Conservation (phyloP, 2,329 filamentous ascomycete genomes). For the Rhynchosporium secalis region DNA sequence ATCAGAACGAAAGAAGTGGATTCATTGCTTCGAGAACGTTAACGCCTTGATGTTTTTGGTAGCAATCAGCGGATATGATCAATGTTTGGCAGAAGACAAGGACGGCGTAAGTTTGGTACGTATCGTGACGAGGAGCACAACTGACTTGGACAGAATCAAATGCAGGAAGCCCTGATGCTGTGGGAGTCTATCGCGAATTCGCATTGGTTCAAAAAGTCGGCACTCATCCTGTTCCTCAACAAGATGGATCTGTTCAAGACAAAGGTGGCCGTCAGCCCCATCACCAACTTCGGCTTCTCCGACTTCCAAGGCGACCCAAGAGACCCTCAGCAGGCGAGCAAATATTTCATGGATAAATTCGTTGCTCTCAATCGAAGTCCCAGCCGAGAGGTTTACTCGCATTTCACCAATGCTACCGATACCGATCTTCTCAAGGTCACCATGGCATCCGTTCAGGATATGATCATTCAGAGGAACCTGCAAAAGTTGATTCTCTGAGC, state of each 20-base stretch:
- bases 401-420: slow-evolving; percentile 61
- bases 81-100: slow-evolving; percentile 93
- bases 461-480: slow-evolving; percentile 82
- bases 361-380: slow-evolving; percentile 68
- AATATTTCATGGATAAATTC: slow-evolving; percentile 83
- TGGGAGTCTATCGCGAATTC: slow-evolving; percentile 86
- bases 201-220: slow-evolving; percentile 80
- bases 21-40: slow-evolving; percentile 75
- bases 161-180: slow-evolving; percentile 85
- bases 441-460: slow-evolving; percentile 83
- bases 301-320: slow-evolving; percentile 73
- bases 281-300: slow-evolving; percentile 72
- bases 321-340: slow-evolving; percentile 72
- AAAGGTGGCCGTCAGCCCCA: slow-evolving; percentile 70
- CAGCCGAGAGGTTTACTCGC: slow-evolving; percentile 57
- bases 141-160: slow-evolving; percentile 67
- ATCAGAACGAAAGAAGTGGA: slow-evolving; percentile 78
- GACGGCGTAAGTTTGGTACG: slow-evolving; percentile 70
- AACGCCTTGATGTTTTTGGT: slow-evolving; percentile 91
- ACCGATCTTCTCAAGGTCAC: slow-evolving; percentile 81
- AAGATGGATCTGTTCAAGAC: slow-evolving; percentile 85
- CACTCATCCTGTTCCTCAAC: slow-evolving; percentile 82
- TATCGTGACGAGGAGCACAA: not conserved
- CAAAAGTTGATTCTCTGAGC: slow-evolving; percentile 67
- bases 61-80: slow-evolving; percentile 93